phyloP scores from a whole-genome alignment of 495 filamentous ascomycete genomes.

The Pyrenopolyporus hunteri region DNA sequence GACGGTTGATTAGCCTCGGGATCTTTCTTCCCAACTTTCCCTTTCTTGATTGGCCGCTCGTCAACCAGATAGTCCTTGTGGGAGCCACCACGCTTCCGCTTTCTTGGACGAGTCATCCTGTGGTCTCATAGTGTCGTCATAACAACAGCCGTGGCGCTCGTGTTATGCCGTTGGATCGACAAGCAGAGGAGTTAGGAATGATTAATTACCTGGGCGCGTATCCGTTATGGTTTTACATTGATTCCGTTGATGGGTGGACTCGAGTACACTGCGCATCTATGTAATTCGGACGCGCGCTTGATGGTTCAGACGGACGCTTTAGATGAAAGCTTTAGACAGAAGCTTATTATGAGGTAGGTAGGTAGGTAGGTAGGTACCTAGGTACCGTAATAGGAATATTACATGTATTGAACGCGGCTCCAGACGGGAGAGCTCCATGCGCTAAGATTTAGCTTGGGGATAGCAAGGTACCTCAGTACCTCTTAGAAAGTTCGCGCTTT shows the following conservation, averaged over 20 bases:
- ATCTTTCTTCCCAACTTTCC: constrained; percentile 7
- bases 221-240: not conserved
- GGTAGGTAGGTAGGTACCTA: too few species aligned
- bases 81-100: constrained; percentile 38
- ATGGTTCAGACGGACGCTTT: too few species aligned
- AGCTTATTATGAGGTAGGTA: too few species aligned
- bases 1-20: constrained; percentile 15
- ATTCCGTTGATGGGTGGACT: not conserved
- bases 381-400: constrained; percentile 1
- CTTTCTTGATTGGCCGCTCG: constrained; percentile 42
- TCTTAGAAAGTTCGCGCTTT: too few species aligned
- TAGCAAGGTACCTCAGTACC: too few species aligned
- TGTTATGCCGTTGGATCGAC: not conserved
- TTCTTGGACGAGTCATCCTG: constrained; percentile 38
- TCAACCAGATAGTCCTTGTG: constrained; percentile 6
- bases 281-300: not conserved
- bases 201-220: too few species aligned
- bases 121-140: constrained; percentile 12
- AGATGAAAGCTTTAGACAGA: too few species aligned
- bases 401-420: constrained; percentile 15
- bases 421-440: constrained; percentile 2
- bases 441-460: not conserved
- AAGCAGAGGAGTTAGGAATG: constrained; percentile 2
- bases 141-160: not conserved
- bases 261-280: not conserved